phyloP scores from a whole-genome alignment of 495 filamentous ascomycete species.

The Talaromyces wortmannii region DNA sequence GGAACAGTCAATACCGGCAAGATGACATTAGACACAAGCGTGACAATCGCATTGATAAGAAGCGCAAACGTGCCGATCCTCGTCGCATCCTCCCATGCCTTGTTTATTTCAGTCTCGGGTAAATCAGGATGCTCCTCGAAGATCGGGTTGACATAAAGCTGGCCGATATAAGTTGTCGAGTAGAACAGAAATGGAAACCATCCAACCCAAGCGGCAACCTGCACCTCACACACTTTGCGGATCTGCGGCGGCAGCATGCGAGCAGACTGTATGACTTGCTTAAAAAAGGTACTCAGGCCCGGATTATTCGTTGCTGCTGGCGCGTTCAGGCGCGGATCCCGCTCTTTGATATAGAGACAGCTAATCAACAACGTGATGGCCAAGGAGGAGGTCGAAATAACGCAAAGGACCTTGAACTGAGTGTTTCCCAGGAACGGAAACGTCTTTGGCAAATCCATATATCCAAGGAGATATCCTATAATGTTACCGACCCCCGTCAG shows the following conservation, averaged over 20 bases:
- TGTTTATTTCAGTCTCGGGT: slow-evolving; percentile 63
- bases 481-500: slow-evolving; percentile 81
- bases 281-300: slow-evolving; percentile 75
- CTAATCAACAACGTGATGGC: slow-evolving; percentile 59
- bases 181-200: slow-evolving; percentile 97
- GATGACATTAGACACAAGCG: slow-evolving; percentile 69
- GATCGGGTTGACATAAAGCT: slow-evolving; percentile 78
- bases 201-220: slow-evolving; percentile 86
- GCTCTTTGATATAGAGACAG: slow-evolving; percentile 59
- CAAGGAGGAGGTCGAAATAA: slow-evolving; percentile 68
- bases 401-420: slow-evolving; percentile 86
- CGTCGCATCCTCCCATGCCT: slow-evolving; percentile 75
- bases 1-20: slow-evolving; percentile 78
- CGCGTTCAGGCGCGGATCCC: slow-evolving; percentile 69
- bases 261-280: slow-evolving; percentile 67
- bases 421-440: slow-evolving; percentile 73
- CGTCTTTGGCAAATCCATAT: slow-evolving; percentile 62
- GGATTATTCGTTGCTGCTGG: slow-evolving; percentile 46
- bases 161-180: slow-evolving; percentile 83
- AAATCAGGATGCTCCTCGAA: slow-evolving; percentile 71
- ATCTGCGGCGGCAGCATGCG: slow-evolving; percentile 72
- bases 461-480: slow-evolving; percentile 75
- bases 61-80: slow-evolving; percentile 77
- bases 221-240: slow-evolving; percentile 73
- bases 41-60: slow-evolving; percentile 78